Percentiles rank a stretch among this genome's conserved stretches.
Evolutionary conservation across 1,139 yeast species (phyloP).

Genomic region (Geotrichum restrictum): DNA sequence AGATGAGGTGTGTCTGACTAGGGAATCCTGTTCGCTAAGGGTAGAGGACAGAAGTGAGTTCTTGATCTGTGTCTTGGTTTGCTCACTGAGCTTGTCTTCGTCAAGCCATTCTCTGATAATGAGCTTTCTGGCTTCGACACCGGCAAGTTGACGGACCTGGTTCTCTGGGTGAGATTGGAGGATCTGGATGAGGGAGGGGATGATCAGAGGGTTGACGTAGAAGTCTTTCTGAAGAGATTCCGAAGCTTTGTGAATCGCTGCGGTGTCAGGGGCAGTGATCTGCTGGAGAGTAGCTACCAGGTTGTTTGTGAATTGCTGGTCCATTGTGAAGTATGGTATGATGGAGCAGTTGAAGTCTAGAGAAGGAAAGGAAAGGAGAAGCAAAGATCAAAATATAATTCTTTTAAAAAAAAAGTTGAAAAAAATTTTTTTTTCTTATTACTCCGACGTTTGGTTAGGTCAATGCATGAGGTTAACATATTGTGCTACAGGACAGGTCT

Average conservation of each 20-base stretch:
- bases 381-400: conserved; percentile 1
- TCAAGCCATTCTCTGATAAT: conserved; percentile 68
- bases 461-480: too few species aligned
- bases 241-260: conserved; percentile 79
- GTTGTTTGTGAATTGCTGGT: conserved; percentile 61
- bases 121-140: conserved; percentile 90
- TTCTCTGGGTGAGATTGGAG: conserved; percentile 62
- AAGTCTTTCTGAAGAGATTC: conserved; percentile 67
- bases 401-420: not conserved
- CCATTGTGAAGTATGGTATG: conserved; percentile 47
- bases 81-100: conserved; percentile 33
- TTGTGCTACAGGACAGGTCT: too few species aligned
- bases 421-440: conserved; percentile 6
- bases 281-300: conserved; percentile 76
- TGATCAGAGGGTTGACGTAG: conserved; percentile 64
- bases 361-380: conserved; percentile 16
- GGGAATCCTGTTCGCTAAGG: conserved; percentile 59
- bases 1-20: conserved; percentile 83
- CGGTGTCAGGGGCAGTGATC: conserved; percentile 72
- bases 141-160: conserved; percentile 75
- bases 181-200: conserved; percentile 80
- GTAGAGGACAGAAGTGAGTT: conserved; percentile 65
- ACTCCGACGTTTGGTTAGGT: not conserved
- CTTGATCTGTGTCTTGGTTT: conserved; percentile 59
- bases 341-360: conserved; percentile 1